Evolutionary conservation across 2,329 filamentous ascomycete genomes (phyloP).

Genomic region (Blumeriella jaapii): DNA sequence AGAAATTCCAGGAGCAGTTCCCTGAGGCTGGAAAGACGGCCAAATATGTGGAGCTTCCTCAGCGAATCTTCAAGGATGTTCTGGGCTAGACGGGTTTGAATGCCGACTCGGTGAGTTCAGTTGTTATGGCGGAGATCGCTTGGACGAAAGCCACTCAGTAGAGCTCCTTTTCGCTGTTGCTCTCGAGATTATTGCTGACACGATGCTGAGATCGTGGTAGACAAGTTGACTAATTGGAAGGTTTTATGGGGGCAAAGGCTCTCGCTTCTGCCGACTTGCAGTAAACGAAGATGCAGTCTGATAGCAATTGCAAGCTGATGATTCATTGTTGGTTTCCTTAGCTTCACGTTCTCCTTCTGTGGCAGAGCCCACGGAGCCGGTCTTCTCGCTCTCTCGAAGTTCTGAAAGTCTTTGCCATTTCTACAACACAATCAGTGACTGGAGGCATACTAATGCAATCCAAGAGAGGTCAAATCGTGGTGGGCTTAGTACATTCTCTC

Average conservation of each 20-base stretch:
- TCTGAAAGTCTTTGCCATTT: too few relatives aligned
- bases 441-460: too few relatives aligned
- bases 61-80: constrained; percentile 32
- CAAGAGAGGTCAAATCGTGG: too few relatives aligned
- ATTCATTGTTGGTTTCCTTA: too few relatives aligned
- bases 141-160: constrained; percentile 31
- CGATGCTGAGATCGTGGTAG: constrained; percentile 25
- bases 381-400: too few relatives aligned
- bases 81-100: constrained; percentile 34
- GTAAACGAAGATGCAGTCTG: constrained; percentile 13
- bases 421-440: too few relatives aligned
- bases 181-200: constrained; percentile 6
- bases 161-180: background rate
- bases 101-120: constrained; percentile 40
- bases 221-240: constrained; percentile 33
- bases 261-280: constrained; percentile 29
- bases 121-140: constrained; percentile 37
- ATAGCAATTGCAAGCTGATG: background rate
- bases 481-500: too few relatives aligned
- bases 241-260: constrained; percentile 28
- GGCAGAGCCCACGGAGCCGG: too few relatives aligned
- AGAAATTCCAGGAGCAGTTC: constrained; percentile 31
- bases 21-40: constrained; percentile 31
- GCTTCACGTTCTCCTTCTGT: too few relatives aligned
- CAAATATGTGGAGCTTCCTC: constrained; percentile 27